Percentiles rank a stretch among this genome's conserved stretches.
Evolutionary conservation across 1,284 basidiomycete species (phyloP).

Genomic region (Omphalotus olearius): DNA sequence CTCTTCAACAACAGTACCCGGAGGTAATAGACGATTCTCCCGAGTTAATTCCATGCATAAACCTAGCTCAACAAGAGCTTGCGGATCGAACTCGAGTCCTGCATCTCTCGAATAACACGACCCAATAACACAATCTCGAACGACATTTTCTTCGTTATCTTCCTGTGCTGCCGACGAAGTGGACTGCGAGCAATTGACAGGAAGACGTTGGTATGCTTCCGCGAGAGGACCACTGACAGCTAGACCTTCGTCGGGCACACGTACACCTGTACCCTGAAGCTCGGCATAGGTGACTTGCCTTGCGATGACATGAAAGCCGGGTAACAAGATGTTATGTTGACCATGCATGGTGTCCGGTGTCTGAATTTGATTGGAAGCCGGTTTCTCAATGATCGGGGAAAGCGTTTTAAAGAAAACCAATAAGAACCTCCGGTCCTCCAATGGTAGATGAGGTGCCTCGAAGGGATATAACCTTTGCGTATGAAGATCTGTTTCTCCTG

Average conservation of each 20-base stretch:
- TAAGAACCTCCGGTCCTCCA: conserved; percentile 9
- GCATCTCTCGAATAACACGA: conserved; percentile 12
- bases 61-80: conserved; percentile 12
- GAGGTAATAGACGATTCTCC: neutral
- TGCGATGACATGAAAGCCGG: conserved; percentile 10
- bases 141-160: neutral
- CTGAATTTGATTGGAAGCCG: neutral
- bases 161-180: neutral
- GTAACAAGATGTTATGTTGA: conserved; percentile 8
- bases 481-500: conserved; percentile 8
- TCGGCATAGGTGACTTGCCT: conserved; percentile 9
- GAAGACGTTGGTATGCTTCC: conserved; percentile 6
- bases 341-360: neutral
- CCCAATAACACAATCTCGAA: conserved; percentile 7
- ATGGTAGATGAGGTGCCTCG: conserved; percentile 1
- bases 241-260: conserved; percentile 12
- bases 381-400: neutral
- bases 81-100: conserved; percentile 13
- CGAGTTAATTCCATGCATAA: conserved; percentile 10
- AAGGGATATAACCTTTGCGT: conserved; percentile 6
- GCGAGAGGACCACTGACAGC: conserved; percentile 11
- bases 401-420: conserved; percentile 11
- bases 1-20: conserved; percentile 5
- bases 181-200: neutral
- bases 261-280: conserved; percentile 11